Percentiles rank a stretch among this genome's conserved stretches.
phyloP scores from a whole-genome alignment of 352 stramenopile species.

The Pythium brachiatum region DNA sequence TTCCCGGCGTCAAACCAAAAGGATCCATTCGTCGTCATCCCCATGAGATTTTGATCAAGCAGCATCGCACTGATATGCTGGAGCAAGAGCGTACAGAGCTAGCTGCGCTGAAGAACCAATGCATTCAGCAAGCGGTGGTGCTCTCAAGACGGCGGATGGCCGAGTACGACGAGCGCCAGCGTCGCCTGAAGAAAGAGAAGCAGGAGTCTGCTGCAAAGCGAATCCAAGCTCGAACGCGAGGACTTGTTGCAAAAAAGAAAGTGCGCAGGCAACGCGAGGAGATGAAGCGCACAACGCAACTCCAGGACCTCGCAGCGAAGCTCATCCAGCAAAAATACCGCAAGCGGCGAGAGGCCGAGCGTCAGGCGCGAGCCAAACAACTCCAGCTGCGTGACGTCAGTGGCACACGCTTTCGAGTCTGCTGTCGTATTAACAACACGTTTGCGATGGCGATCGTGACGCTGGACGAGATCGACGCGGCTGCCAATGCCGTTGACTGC shows the following conservation, averaged over 20 bases:
- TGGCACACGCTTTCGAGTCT: conserved; percentile 26
- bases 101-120: conserved; percentile 5
- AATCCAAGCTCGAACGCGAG: conserved; percentile 24
- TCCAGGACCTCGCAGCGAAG: conserved; percentile 28
- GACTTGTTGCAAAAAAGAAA: conserved; percentile 17
- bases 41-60: conserved; percentile 21
- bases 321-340: conserved; percentile 33
- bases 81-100: conserved; percentile 17
- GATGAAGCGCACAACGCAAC: conserved; percentile 6
- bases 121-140: conserved; percentile 18
- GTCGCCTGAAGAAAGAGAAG: conserved; percentile 10
- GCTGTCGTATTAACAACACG: conserved; percentile 29
- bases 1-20: conserved; percentile 34
- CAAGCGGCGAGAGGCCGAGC: conserved; percentile 6
- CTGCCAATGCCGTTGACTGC: conserved; percentile 26
- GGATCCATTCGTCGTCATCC: conserved; percentile 30
- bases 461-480: conserved; percentile 31
- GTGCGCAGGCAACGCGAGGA: conserved; percentile 11
- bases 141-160: conserved; percentile 28
- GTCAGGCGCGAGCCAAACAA: conserved; percentile 1
- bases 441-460: conserved; percentile 22
- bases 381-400: conserved; percentile 3
- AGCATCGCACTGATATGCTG: conserved; percentile 5
- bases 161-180: conserved; percentile 14
- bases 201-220: conserved; percentile 25